These are phyloP conservation scores for Paecilomyces formosus DNA, from an alignment of 2,329 filamentous ascomycete genomes.

Conservation along the genomic window DNA sequence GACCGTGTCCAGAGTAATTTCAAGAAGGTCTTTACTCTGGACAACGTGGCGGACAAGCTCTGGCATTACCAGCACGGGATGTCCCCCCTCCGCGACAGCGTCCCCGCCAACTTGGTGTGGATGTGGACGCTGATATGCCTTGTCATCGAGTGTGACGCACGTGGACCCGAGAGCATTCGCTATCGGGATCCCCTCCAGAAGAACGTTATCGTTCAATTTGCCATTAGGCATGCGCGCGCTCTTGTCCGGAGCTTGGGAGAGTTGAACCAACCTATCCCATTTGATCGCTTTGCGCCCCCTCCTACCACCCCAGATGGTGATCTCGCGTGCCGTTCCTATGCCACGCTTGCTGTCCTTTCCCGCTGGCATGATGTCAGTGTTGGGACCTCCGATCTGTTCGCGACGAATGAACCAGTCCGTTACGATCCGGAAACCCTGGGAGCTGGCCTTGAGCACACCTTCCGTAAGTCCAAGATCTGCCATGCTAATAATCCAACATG, in stretches of 20 bases:
- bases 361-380: conserved; percentile 37
- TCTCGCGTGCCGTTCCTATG: conserved; percentile 33
- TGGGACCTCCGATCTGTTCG: conserved; percentile 31
- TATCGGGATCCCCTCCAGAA: conserved; percentile 35
- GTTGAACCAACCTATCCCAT: conserved; percentile 24
- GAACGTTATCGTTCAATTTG: conserved; percentile 30
- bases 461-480: not conserved
- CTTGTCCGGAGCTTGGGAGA: conserved; percentile 33
- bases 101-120: conserved; percentile 31
- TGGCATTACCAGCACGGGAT: not conserved
- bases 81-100: not conserved
- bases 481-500: not conserved
- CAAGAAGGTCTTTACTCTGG: conserved; percentile 28
- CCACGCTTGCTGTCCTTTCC: conserved; percentile 29
- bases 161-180: conserved; percentile 34
- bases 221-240: conserved; percentile 30
- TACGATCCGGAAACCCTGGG: conserved; percentile 32
- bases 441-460: conserved; percentile 7
- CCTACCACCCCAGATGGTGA: conserved; percentile 34
- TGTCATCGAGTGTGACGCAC: conserved; percentile 35
- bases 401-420: conserved; percentile 28
- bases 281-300: conserved; percentile 13
- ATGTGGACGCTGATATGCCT: conserved; percentile 35
- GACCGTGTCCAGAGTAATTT: conserved; percentile 26
- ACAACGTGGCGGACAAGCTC: conserved; percentile 29